These are phyloP conservation scores for Sporisorium exsertum DNA, from an alignment of 1,284 basidiomycete species.

Conservation along the genomic window DNA sequence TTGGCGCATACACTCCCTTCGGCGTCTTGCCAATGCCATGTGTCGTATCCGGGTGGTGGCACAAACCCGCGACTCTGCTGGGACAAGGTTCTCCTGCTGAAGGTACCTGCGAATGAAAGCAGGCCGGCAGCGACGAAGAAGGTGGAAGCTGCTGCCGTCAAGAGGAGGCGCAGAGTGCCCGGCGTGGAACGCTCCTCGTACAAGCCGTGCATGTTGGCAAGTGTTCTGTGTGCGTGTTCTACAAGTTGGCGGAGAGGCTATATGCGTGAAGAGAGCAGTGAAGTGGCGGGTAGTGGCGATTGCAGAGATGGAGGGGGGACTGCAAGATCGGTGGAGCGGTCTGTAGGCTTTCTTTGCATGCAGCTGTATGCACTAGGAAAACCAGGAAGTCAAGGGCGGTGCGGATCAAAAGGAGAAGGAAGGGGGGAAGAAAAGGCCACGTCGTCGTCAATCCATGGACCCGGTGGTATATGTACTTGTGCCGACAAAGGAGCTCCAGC, in stretches of 20 bases:
- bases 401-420: background rate
- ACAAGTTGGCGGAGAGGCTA: background rate
- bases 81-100: background rate
- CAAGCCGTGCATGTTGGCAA: background rate
- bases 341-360: background rate
- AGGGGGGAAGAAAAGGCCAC: background rate
- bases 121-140: background rate
- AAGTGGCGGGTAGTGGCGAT: background rate
- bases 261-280: background rate
- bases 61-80: constrained; percentile 1
- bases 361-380: background rate
- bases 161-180: background rate
- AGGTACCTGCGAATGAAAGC: background rate
- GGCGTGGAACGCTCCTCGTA: background rate
- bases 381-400: background rate
- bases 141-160: background rate
- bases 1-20: constrained; percentile 29
- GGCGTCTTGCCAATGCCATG: constrained; percentile 29
- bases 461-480: no score
- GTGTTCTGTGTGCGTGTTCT: background rate
- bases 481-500: no score
- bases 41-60: constrained; percentile 23
- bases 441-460: no score
- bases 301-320: background rate
- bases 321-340: background rate